These are phyloP conservation scores for Russula sp. DNA, from an alignment of 768 basidiomycete species.

Conservation along the genomic window DNA sequence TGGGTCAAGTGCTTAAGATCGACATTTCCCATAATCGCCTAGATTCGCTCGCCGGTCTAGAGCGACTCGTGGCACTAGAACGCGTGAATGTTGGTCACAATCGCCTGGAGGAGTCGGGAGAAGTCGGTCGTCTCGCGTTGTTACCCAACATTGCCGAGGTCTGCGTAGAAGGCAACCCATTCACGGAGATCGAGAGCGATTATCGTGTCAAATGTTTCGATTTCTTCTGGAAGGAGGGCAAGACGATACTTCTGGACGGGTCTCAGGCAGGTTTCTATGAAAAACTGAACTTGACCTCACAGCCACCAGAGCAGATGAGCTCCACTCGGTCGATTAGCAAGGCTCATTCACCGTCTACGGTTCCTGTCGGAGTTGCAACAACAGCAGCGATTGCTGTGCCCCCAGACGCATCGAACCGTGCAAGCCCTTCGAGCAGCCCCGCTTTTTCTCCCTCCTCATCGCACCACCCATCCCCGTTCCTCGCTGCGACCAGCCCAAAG, in stretches of 20 bases:
- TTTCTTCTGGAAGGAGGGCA: conserved; percentile 83
- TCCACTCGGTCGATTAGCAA: conserved; percentile 49
- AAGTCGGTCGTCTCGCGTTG: conserved; percentile 77
- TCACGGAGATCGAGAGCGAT: conserved; percentile 63
- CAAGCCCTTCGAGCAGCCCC: conserved; percentile 33
- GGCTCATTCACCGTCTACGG: conserved; percentile 57
- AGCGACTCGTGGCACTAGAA: conserved; percentile 81
- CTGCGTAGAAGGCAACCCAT: conserved; percentile 83
- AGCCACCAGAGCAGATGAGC: conserved; percentile 51
- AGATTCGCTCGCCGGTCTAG: conserved; percentile 92
- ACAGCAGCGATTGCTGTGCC: background rate
- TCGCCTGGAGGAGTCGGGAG: conserved; percentile 73
- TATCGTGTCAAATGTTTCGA: conserved; percentile 80
- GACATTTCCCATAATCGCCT: conserved; percentile 86
- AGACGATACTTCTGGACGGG: conserved; percentile 73
- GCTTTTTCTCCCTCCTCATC: conserved; percentile 39
- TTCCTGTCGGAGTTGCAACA: conserved; percentile 48
- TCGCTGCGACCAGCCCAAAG: conserved; percentile 42
- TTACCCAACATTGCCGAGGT: conserved; percentile 78
- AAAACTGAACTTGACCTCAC: conserved; percentile 52
- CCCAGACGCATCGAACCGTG: conserved; percentile 18
- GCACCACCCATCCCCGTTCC: conserved; percentile 46
- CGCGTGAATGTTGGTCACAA: conserved; percentile 83
- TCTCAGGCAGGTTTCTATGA: conserved; percentile 67
- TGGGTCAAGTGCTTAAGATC: conserved; percentile 73